A percentile compares a stretch with the other conserved stretches of the same genome.
phyloP scores from a whole-genome alignment of 2,329 filamentous ascomycete genomes.

The Hypoxylon sp. region DNA sequence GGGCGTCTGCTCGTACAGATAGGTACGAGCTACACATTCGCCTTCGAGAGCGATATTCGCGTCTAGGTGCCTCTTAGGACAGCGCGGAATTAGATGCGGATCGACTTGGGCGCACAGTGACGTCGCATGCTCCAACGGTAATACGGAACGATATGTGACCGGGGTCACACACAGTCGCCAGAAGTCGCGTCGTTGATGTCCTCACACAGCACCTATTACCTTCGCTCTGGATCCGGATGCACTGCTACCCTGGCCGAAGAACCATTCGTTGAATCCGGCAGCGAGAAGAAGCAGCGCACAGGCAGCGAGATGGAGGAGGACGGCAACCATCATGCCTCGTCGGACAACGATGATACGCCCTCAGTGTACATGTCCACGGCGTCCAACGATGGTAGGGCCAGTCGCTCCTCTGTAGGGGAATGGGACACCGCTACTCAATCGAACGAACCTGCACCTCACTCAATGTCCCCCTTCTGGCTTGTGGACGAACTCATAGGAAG shows the following conservation, averaged over 20 bases:
- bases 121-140: constrained; percentile 26
- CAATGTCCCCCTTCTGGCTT: constrained; percentile 31
- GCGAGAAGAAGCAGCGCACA: constrained; percentile 19
- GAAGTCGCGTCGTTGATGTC: constrained; percentile 22
- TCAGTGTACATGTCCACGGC: constrained; percentile 30
- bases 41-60: constrained; percentile 15
- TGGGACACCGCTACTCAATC: constrained; percentile 31
- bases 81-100: constrained; percentile 27
- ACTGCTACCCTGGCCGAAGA: constrained; percentile 23
- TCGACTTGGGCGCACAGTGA: constrained; percentile 28
- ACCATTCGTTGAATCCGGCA: constrained; percentile 12
- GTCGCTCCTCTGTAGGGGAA: constrained; percentile 22
- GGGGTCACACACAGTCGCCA: constrained; percentile 19
- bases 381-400: constrained; percentile 30
- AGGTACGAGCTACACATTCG: constrained; percentile 18
- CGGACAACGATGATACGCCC: constrained; percentile 29
- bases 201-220: constrained; percentile 19
- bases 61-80: constrained; percentile 14
- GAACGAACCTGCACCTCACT: constrained; percentile 14
- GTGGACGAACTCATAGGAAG: constrained; percentile 30
- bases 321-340: constrained; percentile 33
- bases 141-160: constrained; percentile 19
- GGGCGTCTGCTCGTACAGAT: constrained; percentile 10
- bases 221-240: constrained; percentile 21
- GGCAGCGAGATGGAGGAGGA: constrained; percentile 37